These are phyloP conservation scores for Botryobasidium botryosum DNA, from an alignment of 768 basidiomycete species.

Conservation along the genomic window DNA sequence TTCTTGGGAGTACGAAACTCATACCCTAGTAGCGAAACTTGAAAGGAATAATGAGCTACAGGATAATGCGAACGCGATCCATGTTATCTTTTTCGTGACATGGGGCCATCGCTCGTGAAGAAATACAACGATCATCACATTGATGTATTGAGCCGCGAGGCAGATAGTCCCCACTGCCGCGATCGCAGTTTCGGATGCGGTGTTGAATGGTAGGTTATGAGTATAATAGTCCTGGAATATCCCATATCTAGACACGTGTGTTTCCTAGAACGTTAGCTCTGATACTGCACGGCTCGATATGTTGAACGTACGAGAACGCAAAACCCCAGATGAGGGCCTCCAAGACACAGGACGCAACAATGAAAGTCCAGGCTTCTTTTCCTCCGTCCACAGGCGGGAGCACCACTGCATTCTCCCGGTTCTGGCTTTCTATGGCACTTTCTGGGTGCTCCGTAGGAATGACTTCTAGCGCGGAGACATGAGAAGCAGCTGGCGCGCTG, in stretches of 20 bases:
- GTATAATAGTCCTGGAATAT: constrained; percentile 7
- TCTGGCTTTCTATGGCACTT: too few relatives aligned
- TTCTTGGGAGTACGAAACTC: neutral
- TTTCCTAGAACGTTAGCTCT: neutral
- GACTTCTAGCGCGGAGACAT: too few relatives aligned
- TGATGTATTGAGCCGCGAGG: constrained; percentile 2
- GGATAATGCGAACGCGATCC: neutral
- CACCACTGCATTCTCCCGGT: too few relatives aligned
- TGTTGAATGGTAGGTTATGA: neutral
- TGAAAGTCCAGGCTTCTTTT: neutral
- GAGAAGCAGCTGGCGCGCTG: too few relatives aligned
- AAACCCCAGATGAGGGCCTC: neutral
- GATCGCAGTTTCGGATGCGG: constrained; percentile 2
- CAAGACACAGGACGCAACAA: neutral
- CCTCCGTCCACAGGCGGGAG: neutral
- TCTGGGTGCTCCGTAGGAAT: too few relatives aligned
- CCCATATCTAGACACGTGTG: neutral
- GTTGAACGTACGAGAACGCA: neutral
- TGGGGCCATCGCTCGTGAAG: neutral
- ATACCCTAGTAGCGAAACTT: constrained; percentile 1
- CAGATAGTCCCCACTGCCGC: constrained; percentile 2
- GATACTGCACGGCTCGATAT: neutral
- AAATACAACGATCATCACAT: neutral
- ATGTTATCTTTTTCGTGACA: neutral
- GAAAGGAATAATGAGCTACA: neutral